Conservation (phyloP, 805 yeast species). For the Blastobotrys attinorum region DNA sequence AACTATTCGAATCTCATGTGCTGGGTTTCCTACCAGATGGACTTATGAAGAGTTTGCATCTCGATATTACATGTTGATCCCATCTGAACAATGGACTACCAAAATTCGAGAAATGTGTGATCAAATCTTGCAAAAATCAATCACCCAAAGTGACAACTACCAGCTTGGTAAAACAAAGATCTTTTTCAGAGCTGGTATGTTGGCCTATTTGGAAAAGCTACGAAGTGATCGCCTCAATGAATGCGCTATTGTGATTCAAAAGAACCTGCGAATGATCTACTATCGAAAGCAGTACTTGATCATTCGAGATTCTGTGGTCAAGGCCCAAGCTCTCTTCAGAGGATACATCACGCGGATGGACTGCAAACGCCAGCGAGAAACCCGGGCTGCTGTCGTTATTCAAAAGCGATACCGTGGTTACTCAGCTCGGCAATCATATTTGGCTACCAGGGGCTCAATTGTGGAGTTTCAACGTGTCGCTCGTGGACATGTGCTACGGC, state of each 20-base stretch:
- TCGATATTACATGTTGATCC: constrained; percentile 76
- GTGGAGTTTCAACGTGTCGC: constrained; percentile 49
- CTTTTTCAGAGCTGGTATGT: constrained; percentile 93
- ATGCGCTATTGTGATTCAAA: constrained; percentile 81
- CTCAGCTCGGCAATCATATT: constrained; percentile 43
- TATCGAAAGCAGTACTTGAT: constrained; percentile 55
- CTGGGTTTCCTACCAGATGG: constrained; percentile 97
- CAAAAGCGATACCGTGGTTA: constrained; percentile 52
- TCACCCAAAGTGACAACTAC: constrained; percentile 53
- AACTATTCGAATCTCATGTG: constrained; percentile 92
- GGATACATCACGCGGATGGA: constrained; percentile 55
- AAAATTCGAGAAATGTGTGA: constrained; percentile 59
- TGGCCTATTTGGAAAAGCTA: constrained; percentile 81
- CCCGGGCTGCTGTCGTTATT: constrained; percentile 55
- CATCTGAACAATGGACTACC: constrained; percentile 59
- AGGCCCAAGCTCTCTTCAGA: constrained; percentile 53
- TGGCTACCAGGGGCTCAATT: constrained; percentile 45
- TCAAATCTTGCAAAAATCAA: constrained; percentile 55
- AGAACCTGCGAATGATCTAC: constrained; percentile 58
- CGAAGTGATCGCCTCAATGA: constrained; percentile 69
- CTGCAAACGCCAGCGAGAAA: constrained; percentile 42
- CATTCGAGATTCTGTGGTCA: constrained; percentile 44
- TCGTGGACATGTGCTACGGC: constrained; percentile 45
- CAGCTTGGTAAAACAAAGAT: constrained; percentile 91
- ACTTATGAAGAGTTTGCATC: constrained; percentile 87